Evolutionary conservation across 768 basidiomycete genomes (phyloP).

Genomic region (Leucogyrophana mollusca): DNA sequence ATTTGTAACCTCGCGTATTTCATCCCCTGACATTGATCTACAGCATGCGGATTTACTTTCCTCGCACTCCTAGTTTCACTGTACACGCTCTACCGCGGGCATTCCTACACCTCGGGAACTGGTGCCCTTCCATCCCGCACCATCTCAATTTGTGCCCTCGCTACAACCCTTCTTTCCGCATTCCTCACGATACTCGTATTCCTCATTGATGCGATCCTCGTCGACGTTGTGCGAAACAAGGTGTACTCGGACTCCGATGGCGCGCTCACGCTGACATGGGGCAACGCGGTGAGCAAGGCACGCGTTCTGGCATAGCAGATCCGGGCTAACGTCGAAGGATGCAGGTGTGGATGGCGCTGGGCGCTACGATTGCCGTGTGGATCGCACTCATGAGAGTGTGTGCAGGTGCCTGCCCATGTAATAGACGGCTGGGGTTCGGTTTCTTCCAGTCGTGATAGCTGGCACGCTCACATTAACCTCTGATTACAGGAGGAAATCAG

Average conservation of each 20-base stretch:
- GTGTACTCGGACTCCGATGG: conserved; percentile 42
- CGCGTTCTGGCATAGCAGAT: too few relatives aligned
- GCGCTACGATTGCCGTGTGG: conserved; percentile 44
- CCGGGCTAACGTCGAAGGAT: conserved; percentile 2
- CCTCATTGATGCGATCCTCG: conserved; percentile 51
- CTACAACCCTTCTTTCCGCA: conserved; percentile 36
- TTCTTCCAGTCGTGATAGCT: too few relatives aligned
- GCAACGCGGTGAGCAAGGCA: conserved; percentile 44
- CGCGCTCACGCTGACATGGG: conserved; percentile 41
- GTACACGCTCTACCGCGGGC: conserved; percentile 44
- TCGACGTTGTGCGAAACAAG: conserved; percentile 42
- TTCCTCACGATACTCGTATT: conserved; percentile 48
- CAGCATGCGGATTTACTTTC: conserved; percentile 52
- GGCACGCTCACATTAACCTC: too few relatives aligned
- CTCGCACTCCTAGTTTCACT: conserved; percentile 46
- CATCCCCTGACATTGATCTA: conserved; percentile 4
- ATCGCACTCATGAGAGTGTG: conserved; percentile 35
- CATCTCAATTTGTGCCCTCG: too few relatives aligned
- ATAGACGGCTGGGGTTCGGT: too few relatives aligned
- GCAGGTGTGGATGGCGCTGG: conserved; percentile 56
- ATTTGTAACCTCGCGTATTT: background rate
- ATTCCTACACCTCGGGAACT: too few relatives aligned
- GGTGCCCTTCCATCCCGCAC: too few relatives aligned
- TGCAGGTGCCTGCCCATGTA: conserved; percentile 30
- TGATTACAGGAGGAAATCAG: too few relatives aligned